Conservation (phyloP, 2,329 filamentous ascomycete species). For the Furcasterigmium sp. region DNA sequence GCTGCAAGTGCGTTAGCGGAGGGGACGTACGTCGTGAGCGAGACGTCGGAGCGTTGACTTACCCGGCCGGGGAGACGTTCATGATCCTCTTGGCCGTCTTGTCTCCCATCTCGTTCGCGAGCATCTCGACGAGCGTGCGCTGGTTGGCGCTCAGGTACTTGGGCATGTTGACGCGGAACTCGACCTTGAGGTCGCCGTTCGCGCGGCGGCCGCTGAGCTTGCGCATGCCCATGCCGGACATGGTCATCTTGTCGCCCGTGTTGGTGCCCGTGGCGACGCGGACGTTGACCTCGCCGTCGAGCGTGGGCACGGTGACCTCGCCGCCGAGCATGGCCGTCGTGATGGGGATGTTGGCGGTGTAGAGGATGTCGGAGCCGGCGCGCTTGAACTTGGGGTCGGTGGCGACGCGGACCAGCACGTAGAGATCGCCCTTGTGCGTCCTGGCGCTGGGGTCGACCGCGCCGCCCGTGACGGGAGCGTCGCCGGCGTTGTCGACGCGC, state of each 20-base stretch:
- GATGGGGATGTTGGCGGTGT: conserved; percentile 85
- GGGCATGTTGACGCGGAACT: conserved; percentile 93
- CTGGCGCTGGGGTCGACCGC: conserved; percentile 56
- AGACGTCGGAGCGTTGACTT: conserved; percentile 22
- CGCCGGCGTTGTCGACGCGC: conserved; percentile 78
- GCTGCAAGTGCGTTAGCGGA: neutral
- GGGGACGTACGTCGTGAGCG: neutral
- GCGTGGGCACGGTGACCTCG: conserved; percentile 81
- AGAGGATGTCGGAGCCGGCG: conserved; percentile 82
- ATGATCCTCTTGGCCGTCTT: conserved; percentile 88
- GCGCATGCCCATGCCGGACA: conserved; percentile 92
- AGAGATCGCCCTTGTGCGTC: conserved; percentile 79
- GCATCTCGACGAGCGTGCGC: conserved; percentile 87
- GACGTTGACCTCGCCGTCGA: conserved; percentile 86
- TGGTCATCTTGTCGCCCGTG: conserved; percentile 85
- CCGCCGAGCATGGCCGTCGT: conserved; percentile 92
- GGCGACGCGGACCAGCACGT: conserved; percentile 85
- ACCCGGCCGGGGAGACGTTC: conserved; percentile 61
- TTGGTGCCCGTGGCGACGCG: conserved; percentile 87
- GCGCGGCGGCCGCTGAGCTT: conserved; percentile 65
- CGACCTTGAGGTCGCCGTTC: conserved; percentile 81
- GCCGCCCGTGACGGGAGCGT: conserved; percentile 73
- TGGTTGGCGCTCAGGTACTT: conserved; percentile 92
- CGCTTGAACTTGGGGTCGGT: conserved; percentile 86
- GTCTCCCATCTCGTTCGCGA: conserved; percentile 94